phyloP scores from a whole-genome alignment of 306 rosid species.

The Spatholobus suberectus region DNA sequence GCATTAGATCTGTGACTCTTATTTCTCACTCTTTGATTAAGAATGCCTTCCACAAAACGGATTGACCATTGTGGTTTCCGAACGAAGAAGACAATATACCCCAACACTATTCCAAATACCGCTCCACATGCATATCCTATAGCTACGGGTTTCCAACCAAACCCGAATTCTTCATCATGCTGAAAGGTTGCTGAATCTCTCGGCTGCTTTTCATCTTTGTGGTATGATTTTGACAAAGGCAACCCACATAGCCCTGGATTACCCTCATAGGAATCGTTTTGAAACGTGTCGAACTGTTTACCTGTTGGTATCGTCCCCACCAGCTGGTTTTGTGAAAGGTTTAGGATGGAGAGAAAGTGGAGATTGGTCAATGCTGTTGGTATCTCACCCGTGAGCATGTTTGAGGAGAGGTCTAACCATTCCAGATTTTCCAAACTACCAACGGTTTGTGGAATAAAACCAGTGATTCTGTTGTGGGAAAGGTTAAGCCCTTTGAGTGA shows the following conservation, averaged over 20 bases:
- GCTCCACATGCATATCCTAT: constrained; percentile 43
- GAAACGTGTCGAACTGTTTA: constrained; percentile 46
- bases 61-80: constrained; percentile 10
- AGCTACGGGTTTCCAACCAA: constrained; percentile 41
- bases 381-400: constrained; percentile 7
- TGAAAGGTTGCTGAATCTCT: background rate
- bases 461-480: constrained; percentile 40
- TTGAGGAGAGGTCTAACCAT: constrained; percentile 50
- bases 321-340: constrained; percentile 39
- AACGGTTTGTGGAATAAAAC: constrained; percentile 33
- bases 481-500: constrained; percentile 36
- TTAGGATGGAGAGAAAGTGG: background rate
- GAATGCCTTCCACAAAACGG: background rate
- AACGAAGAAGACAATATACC: constrained; percentile 13
- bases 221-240: constrained; percentile 35
- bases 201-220: background rate
- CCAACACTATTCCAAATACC: constrained; percentile 32
- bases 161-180: background rate
- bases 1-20: background rate
- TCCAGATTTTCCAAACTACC: constrained; percentile 34
- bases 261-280: constrained; percentile 11
- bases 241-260: constrained; percentile 36
- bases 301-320: constrained; percentile 44
- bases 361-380: constrained; percentile 25
- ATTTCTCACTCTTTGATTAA: background rate